These are phyloP conservation scores for Xylaria arbuscula DNA, from an alignment of 2,329 filamentous ascomycete genomes.

Conservation along the genomic window DNA sequence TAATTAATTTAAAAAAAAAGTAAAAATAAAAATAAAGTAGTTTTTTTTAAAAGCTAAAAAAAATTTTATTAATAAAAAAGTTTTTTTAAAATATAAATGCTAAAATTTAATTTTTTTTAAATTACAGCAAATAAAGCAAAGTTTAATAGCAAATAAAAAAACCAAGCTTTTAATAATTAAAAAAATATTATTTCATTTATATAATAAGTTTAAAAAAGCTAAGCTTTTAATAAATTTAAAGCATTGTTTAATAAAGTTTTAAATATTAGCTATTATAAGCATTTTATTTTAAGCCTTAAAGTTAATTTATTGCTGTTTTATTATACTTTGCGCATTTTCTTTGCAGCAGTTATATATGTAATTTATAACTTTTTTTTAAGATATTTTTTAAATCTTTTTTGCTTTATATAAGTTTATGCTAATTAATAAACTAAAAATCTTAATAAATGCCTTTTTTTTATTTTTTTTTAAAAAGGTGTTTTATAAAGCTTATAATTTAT, in stretches of 20 bases:
- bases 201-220: no score
- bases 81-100: neutral
- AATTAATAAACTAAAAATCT: neutral
- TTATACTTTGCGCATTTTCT: no score
- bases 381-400: no score
- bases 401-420: neutral
- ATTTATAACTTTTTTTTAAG: no score
- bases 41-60: neutral
- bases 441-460: neutral
- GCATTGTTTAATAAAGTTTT: no score
- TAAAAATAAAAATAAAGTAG: neutral
- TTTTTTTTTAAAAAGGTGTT: neutral
- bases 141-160: neutral
- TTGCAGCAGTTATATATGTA: no score
- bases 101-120: neutral
- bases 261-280: no score
- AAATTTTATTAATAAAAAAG: neutral
- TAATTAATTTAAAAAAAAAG: neutral
- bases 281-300: no score
- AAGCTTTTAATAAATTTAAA: no score
- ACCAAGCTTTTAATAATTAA: neutral
- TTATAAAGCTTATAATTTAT: neutral
- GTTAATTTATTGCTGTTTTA: no score
- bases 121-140: neutral
- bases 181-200: no score